A percentile compares a stretch with the other conserved stretches of the same genome.
These are phyloP conservation scores for Diaporthe destruens DNA, from an alignment of 2,329 filamentous ascomycete genomes.

Conservation along the genomic window DNA sequence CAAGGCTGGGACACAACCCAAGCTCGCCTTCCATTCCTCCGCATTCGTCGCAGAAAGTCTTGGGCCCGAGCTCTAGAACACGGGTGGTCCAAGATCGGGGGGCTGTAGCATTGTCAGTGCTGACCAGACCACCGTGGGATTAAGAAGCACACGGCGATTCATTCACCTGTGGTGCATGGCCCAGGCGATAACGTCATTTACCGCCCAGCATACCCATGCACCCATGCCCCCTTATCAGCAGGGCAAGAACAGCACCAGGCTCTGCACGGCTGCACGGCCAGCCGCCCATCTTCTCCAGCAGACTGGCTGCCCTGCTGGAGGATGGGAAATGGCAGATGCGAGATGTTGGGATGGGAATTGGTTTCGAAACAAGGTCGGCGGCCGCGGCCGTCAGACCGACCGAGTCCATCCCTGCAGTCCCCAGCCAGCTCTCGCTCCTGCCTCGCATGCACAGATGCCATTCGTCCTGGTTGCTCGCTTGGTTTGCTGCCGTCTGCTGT, in stretches of 20 bases:
- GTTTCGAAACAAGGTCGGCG: slow-evolving; percentile 23
- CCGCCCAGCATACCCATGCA: slow-evolving; percentile 11
- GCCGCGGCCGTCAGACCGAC: slow-evolving; percentile 24
- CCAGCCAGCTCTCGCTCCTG: not conserved
- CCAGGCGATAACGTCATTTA: slow-evolving; percentile 26
- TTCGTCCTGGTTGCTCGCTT: not conserved
- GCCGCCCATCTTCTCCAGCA: not conserved
- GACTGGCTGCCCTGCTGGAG: slow-evolving; percentile 1
- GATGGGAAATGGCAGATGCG: not conserved
- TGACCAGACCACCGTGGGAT: not conserved
- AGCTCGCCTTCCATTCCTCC: not conserved
- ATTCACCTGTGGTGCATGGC: not conserved
- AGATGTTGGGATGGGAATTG: slow-evolving; percentile 5
- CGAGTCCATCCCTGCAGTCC: not conserved
- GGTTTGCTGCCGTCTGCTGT: not conserved
- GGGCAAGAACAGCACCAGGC: not conserved
- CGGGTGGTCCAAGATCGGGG: not conserved
- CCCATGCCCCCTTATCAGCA: too few species aligned
- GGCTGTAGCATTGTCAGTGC: slow-evolving; percentile 11
- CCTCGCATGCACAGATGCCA: not conserved
- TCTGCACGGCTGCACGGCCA: too few species aligned
- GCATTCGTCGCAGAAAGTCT: slow-evolving; percentile 25
- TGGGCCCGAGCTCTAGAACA: not conserved
- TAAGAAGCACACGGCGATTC: slow-evolving; percentile 13
- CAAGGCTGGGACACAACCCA: not conserved